Conservation (phyloP, 805 yeast species). For the Lipomyces chichibuensis region DNA sequence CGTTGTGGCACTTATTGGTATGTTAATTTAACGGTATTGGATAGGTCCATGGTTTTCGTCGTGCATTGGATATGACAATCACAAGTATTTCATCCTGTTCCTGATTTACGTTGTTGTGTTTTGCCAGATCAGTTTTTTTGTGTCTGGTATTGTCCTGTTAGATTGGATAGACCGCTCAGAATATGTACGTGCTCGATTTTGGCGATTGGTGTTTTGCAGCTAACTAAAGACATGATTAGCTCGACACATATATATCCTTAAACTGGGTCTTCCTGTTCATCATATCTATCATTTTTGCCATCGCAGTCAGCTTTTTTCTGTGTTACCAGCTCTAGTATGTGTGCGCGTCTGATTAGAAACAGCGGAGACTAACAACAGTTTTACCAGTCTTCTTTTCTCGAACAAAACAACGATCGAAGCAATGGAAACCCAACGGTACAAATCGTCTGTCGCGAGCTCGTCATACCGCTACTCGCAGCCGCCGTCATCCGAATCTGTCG, state of each 20-base stretch:
- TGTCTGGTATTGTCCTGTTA: constrained; percentile 52
- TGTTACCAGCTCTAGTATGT: constrained; percentile 48
- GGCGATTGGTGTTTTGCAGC: background rate
- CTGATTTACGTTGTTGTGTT: constrained; percentile 65
- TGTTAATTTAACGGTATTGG: constrained; percentile 66
- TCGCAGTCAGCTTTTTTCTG: constrained; percentile 62
- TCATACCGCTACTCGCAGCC: constrained; percentile 48
- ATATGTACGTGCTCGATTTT: constrained; percentile 40
- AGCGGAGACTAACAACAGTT: background rate
- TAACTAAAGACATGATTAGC: constrained; percentile 12
- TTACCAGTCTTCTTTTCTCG: constrained; percentile 54
- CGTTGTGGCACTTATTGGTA: background rate
- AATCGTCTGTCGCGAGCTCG: constrained; percentile 42
- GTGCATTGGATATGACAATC: constrained; percentile 79
- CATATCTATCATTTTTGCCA: constrained; percentile 54
- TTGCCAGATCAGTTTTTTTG: constrained; percentile 48
- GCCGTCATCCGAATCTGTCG: constrained; percentile 52
- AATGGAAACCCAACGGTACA: constrained; percentile 47
- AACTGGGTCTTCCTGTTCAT: constrained; percentile 65
- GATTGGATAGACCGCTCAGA: constrained; percentile 51
- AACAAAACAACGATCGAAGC: constrained; percentile 85
- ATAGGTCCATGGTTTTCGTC: constrained; percentile 88
- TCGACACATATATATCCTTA: constrained; percentile 53
- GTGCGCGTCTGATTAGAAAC: background rate
- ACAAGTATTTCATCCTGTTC: constrained; percentile 80